Evolutionary conservation across 768 basidiomycete genomes (phyloP).

Genomic region (Kwoniella dendrophila): DNA sequence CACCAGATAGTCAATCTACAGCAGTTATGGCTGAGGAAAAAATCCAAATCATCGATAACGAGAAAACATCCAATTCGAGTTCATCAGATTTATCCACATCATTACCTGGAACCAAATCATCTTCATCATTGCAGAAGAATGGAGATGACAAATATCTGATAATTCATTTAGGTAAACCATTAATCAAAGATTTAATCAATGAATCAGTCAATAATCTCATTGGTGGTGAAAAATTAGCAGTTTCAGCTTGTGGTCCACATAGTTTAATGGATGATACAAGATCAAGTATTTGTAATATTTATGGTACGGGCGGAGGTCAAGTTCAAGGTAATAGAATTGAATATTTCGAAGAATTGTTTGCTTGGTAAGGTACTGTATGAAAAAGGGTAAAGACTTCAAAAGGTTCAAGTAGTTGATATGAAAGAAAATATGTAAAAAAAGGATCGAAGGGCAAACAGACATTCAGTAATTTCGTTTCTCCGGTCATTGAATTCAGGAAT

Average conservation of each 20-base stretch:
- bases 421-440: no score
- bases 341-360: constrained; percentile 36
- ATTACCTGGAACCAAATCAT: neutral
- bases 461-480: no score
- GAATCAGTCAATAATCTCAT: neutral
- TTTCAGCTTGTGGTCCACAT: constrained; percentile 33
- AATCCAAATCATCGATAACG: neutral
- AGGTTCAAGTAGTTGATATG: neutral
- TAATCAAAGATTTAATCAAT: constrained; percentile 7
- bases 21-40: constrained; percentile 8
- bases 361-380: constrained; percentile 27
- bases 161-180: constrained; percentile 20
- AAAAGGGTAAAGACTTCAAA: neutral
- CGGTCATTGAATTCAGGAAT: neutral
- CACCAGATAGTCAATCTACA: neutral
- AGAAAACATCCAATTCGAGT: neutral
- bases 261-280: constrained; percentile 34
- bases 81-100: neutral
- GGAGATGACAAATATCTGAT: neutral
- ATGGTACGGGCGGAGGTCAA: constrained; percentile 25
- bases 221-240: constrained; percentile 25
- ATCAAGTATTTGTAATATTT: constrained; percentile 14
- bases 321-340: constrained; percentile 25
- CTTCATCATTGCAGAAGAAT: neutral
- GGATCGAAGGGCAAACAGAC: no score